Base-by-base conservation (phyloP, 192 early-diverging fungal species). In the Mortierella antarctica region DNA sequence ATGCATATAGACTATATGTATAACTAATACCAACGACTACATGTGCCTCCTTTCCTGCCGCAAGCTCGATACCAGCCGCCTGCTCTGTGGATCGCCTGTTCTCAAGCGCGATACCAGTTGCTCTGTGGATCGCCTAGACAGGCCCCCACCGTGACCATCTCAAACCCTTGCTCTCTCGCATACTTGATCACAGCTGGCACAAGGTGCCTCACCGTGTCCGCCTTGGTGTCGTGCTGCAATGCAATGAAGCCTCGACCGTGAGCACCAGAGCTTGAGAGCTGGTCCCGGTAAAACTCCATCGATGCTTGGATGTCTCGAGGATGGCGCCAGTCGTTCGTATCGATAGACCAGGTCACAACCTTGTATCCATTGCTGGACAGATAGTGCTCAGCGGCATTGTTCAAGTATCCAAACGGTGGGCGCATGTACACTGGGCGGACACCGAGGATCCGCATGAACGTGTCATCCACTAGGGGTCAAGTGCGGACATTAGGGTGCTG, bases 381-480 rank as follows among this genome's bases (percentile, higher is more conserved):
- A 6, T 52, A 70, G 9, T 58, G 18, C n/a, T 50, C 3, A 20
- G 59, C 14, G 10, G 3, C 20, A 12, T 31, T 8, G 62, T 65
- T 65, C 17, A 66, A n/a, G 50, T 49, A 56, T 14, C 86, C 86
- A 74, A 65, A 90, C 0, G 89, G 88, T 5, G 89, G 89, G 13
- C 91, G 85, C 62, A 90, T 84, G 67, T 84, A 91, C 4, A 65
- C 66, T 23, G 89, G 88, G 5, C 70, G 79, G 17, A 89, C 80
- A 23, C 89, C 89, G 66, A 85, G 87, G 13, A 84, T 70, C 18
- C 79, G 63, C 49, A 74, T 48, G 59, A 91, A 74, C 0, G 82
- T 73, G 12, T 84, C 81, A 44, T 88, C 86, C 14, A 78, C 67
- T 78, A n/a, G n/a, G 17, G 17, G 6, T 14, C n/a, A n/a, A 52